These are phyloP conservation scores for Metschnikowia borealis DNA, from an alignment of 805 yeast species.

Conservation along the genomic window DNA sequence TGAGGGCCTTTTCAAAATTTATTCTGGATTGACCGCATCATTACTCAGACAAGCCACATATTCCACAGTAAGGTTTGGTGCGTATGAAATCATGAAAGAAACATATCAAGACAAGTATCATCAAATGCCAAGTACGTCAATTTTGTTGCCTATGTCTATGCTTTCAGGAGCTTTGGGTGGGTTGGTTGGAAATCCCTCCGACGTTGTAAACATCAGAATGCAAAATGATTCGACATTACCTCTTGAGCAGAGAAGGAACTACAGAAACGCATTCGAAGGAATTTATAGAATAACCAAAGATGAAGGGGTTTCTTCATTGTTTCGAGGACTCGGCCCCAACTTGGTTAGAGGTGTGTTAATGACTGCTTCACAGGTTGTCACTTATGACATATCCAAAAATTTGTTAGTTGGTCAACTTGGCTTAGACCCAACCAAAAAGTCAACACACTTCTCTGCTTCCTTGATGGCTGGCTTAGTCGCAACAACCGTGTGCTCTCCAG, in stretches of 20 bases:
- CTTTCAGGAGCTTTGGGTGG: conserved; percentile 84
- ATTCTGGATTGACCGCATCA: conserved; percentile 80
- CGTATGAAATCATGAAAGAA: conserved; percentile 75
- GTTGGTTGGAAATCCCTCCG: conserved; percentile 82
- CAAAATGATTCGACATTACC: conserved; percentile 80
- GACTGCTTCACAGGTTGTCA: conserved; percentile 90
- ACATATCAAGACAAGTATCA: conserved; percentile 34
- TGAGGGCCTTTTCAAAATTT: conserved; percentile 69
- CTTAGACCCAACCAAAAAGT: conserved; percentile 55
- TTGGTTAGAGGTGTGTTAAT: conserved; percentile 75
- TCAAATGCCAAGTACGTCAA: conserved; percentile 50
- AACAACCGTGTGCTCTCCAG: conserved; percentile 89
- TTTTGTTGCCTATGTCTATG: conserved; percentile 75
- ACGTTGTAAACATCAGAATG: conserved; percentile 85
- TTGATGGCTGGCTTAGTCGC: conserved; percentile 83
- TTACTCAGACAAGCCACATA: conserved; percentile 83
- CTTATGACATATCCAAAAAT: conserved; percentile 72
- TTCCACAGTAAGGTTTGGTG: conserved; percentile 81
- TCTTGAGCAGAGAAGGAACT: conserved; percentile 60
- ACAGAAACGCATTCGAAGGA: conserved; percentile 77
- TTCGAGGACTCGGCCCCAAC: conserved; percentile 76
- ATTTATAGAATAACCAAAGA: conserved; percentile 51
- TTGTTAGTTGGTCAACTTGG: conserved; percentile 47
- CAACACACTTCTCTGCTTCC: conserved; percentile 77
- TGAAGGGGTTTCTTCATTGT: conserved; percentile 58